Conservation (phyloP, 1,139 yeast genomes). For the Kluyveromyces sp. region DNA sequence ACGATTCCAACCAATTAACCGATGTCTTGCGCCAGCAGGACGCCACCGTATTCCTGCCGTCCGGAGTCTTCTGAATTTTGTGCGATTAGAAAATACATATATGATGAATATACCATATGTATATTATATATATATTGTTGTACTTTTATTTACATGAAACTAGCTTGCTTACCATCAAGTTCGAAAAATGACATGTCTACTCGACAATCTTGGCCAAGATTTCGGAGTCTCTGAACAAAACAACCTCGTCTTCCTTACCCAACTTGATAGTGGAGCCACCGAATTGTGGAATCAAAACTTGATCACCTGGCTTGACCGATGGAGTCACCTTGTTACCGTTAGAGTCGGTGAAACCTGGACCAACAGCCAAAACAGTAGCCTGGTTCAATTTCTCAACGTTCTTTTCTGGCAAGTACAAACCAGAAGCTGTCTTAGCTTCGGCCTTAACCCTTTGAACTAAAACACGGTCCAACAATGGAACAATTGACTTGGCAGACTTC, state of each 20-base stretch:
- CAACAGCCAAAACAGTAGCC: conserved; percentile 73
- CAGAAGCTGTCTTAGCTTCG: conserved; percentile 85
- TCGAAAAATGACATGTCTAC: not conserved
- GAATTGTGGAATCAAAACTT: conserved; percentile 83
- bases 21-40: conserved; percentile 15
- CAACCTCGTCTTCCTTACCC: conserved; percentile 64
- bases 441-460: conserved; percentile 92
- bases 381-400: conserved; percentile 88
- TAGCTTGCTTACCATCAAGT: not conserved
- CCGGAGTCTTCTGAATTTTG: conserved; percentile 9
- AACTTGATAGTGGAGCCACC: conserved; percentile 85
- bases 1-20: conserved; percentile 15
- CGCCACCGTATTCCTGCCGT: conserved; percentile 5
- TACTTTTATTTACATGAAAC: not conserved
- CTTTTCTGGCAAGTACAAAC: conserved; percentile 93
- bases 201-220: conserved; percentile 82
- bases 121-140: not conserved
- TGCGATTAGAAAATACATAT: not conserved
- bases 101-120: not conserved
- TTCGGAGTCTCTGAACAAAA: conserved; percentile 82
- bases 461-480: conserved; percentile 92
- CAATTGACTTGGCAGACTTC: conserved; percentile 79
- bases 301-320: conserved; percentile 79
- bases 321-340: conserved; percentile 67
- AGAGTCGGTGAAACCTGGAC: conserved; percentile 68